Evolutionary conservation across 2,329 filamentous ascomycete genomes (phyloP).

Genomic region (Calycina marina): DNA sequence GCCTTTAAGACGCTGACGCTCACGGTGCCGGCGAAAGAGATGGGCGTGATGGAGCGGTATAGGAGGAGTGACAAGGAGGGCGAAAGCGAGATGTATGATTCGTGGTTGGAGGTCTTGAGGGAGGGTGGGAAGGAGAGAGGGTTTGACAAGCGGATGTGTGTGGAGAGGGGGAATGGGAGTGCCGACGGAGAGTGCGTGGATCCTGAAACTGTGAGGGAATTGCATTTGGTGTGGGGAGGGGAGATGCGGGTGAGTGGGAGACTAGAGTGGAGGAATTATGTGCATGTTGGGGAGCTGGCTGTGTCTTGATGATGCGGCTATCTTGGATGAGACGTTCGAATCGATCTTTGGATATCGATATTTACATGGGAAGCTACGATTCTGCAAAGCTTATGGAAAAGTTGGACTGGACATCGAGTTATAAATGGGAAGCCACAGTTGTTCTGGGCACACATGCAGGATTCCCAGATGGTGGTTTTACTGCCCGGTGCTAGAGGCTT

Average conservation of each 20-base stretch:
- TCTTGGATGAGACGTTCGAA: too few relatives aligned
- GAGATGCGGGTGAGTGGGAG: not conserved
- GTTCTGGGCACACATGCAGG: too few relatives aligned
- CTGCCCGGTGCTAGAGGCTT: too few relatives aligned
- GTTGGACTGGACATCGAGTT: too few relatives aligned
- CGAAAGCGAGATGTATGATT: not conserved
- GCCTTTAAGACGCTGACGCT: not conserved
- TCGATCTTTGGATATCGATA: too few relatives aligned
- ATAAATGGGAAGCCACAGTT: too few relatives aligned
- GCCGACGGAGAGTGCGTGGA: conserved; percentile 1
- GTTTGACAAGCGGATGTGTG: not conserved
- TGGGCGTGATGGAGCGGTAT: not conserved
- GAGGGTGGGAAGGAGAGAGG: not conserved
- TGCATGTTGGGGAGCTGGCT: not conserved
- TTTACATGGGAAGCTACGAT: too few relatives aligned
- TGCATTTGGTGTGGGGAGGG: conserved; percentile 4
- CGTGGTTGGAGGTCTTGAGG: conserved; percentile 1
- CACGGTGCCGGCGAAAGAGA: not conserved
- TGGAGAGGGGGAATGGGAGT: not conserved
- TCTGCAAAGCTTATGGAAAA: too few relatives aligned
- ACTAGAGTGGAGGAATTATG: conserved; percentile 2
- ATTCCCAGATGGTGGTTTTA: too few relatives aligned
- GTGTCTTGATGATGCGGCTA: too few relatives aligned
- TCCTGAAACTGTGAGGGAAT: not conserved
- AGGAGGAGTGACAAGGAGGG: not conserved